Percentiles rank a stretch among this genome's conserved stretches.
Conservation (phyloP, 2,329 filamentous ascomycete genomes). For the Fusarium coicis region DNA sequence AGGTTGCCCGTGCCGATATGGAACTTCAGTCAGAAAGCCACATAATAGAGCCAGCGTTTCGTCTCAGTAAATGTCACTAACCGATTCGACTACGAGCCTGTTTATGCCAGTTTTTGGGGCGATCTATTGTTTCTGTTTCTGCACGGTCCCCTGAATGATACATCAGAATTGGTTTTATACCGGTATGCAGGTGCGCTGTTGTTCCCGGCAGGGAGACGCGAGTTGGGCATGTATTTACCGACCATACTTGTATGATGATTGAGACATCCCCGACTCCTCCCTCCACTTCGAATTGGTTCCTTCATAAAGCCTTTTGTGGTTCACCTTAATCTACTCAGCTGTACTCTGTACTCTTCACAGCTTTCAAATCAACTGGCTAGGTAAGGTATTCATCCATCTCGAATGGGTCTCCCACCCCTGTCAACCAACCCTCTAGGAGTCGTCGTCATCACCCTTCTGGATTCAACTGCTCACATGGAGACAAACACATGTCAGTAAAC, state of each 20-base stretch:
- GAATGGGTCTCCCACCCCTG: conserved; percentile 17
- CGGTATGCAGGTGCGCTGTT: background rate
- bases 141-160: conserved; percentile 4
- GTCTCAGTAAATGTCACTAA: conserved; percentile 1
- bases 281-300: background rate
- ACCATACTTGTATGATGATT: background rate
- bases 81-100: conserved; percentile 11
- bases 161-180: background rate
- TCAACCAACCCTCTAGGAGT: conserved; percentile 15
- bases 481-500: background rate
- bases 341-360: background rate
- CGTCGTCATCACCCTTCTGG: conserved; percentile 32
- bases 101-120: background rate
- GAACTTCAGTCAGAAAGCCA: conserved; percentile 2
- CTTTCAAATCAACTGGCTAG: background rate
- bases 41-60: conserved; percentile 9
- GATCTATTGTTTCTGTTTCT: conserved; percentile 28
- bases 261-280: background rate
- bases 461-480: background rate
- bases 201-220: background rate
- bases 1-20: conserved; percentile 6
- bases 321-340: background rate
- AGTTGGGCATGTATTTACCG: background rate
- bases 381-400: background rate
- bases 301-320: background rate